Conservation (phyloP, 108 stramenopile genomes). For the Licmophora abbreviata region DNA sequence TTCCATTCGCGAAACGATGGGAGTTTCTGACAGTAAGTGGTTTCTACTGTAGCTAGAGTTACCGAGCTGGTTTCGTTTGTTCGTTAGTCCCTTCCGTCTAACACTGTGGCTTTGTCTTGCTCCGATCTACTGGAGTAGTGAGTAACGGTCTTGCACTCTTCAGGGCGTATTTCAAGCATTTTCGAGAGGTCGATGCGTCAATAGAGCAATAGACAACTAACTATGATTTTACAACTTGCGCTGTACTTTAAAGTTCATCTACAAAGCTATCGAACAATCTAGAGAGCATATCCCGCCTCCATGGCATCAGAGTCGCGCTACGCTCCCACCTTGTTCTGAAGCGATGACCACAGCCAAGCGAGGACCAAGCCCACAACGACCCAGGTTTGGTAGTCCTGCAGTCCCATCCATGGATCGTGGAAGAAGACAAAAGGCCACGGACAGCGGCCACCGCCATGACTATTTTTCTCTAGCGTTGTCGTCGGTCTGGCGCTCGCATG, state of each 20-base stretch:
- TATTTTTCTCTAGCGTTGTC: conserved; percentile 1
- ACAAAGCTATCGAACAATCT: too few relatives aligned
- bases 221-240: not conserved
- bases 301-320: too few relatives aligned
- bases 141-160: conserved; percentile 69
- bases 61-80: conserved; percentile 1
- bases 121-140: conserved; percentile 14
- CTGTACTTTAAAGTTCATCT: not conserved
- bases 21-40: conserved; percentile 52
- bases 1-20: conserved; percentile 89
- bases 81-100: conserved; percentile 2
- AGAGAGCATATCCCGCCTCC: too few relatives aligned
- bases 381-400: conserved; percentile 80
- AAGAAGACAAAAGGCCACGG: conserved; percentile 86
- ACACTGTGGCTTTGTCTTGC: not conserved
- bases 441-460: conserved; percentile 25
- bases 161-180: conserved; percentile 59
- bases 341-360: conserved; percentile 25
- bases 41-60: not conserved
- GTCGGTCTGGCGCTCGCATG: not conserved
- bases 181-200: conserved; percentile 52
- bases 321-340: too few relatives aligned
- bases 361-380: conserved; percentile 36
- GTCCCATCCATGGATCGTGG: conserved; percentile 58
- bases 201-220: conserved; percentile 39